Conservation (phyloP, 768 basidiomycete species). For the Mycena rosella region DNA sequence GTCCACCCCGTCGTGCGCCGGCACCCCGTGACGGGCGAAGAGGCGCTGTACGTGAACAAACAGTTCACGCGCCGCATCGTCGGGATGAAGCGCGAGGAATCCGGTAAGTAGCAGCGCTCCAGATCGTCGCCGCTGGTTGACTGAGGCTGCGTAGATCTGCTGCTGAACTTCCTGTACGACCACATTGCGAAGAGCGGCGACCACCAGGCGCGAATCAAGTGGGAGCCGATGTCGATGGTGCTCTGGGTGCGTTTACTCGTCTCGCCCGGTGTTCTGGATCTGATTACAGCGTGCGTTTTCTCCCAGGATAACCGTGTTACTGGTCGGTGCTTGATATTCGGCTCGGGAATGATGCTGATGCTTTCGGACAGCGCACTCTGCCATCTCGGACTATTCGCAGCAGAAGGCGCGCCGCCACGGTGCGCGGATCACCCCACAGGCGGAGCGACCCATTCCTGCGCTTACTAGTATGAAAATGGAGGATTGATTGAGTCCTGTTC, state of each 20-base stretch:
- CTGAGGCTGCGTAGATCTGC: conserved; percentile 58
- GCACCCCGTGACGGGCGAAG: conserved; percentile 92
- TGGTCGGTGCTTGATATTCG: conserved; percentile 62
- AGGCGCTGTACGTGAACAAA: conserved; percentile 88
- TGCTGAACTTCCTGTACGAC: conserved; percentile 77
- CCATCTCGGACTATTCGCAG: conserved; percentile 81
- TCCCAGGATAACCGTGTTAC: conserved; percentile 82
- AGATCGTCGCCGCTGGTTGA: not conserved
- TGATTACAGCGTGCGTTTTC: conserved; percentile 41
- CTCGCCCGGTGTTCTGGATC: not conserved
- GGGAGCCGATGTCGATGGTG: conserved; percentile 81
- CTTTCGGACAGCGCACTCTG: conserved; percentile 60
- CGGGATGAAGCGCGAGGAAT: conserved; percentile 89
- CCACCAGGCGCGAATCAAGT: conserved; percentile 82
- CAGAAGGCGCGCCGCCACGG: conserved; percentile 80
- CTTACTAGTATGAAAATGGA: conserved; percentile 43
- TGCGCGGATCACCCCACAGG: conserved; percentile 85
- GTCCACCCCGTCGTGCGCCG: conserved; percentile 81
- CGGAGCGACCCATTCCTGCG: conserved; percentile 81
- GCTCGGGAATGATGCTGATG: not conserved
- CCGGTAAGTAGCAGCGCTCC: conserved; percentile 59
- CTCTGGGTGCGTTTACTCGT: conserved; percentile 27
- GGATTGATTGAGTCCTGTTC: not conserved
- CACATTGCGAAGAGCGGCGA: conserved; percentile 85
- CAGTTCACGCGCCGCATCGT: conserved; percentile 87